Conservation (phyloP, 352 stramenopile genomes). For the Pythium dissotocum region DNA sequence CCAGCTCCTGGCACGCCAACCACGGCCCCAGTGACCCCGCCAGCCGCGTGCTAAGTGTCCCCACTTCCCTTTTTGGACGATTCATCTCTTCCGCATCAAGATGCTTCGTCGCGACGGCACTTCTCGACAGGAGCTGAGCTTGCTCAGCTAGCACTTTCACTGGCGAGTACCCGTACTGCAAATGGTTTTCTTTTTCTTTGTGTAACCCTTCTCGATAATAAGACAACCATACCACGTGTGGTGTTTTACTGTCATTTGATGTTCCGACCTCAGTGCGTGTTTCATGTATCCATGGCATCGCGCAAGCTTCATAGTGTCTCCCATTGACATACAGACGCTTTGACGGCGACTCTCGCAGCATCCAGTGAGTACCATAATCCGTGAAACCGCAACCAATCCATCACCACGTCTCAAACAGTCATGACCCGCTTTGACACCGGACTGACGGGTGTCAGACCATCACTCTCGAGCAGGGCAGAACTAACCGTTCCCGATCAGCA, state of each 20-base stretch:
- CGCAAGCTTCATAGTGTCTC: no score
- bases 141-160: neutral
- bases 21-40: neutral
- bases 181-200: neutral
- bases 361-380: no score
- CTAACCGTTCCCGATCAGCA: no score
- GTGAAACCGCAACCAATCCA: no score
- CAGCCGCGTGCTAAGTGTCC: neutral
- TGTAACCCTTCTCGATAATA: slow-evolving; percentile 1
- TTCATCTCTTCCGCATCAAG: neutral
- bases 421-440: no score
- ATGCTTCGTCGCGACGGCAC: neutral
- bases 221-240: neutral
- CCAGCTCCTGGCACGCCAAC: neutral
- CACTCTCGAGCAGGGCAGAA: no score
- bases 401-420: no score
- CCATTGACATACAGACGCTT: no score
- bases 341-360: no score
- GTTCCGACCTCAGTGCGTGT: neutral
- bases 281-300: neutral
- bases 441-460: no score
- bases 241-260: neutral
- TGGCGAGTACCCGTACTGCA: neutral
- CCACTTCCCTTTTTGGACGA: neutral
- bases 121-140: no score